Percentiles rank a stretch among this genome's conserved stretches.
Conservation (phyloP, 768 basidiomycete species). For the Mycena filopes region DNA sequence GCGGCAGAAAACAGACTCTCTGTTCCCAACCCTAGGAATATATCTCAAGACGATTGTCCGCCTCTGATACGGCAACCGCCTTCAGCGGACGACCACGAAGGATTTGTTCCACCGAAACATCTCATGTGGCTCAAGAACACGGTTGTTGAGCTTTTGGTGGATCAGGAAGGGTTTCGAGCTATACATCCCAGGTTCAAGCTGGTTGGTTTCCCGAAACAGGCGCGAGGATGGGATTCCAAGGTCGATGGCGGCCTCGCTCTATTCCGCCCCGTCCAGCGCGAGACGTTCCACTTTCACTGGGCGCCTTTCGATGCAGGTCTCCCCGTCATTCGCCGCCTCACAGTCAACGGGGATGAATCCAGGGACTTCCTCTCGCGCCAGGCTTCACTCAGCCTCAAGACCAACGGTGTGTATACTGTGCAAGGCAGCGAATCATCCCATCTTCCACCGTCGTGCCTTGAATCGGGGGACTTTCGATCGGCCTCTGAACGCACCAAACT, state of each 20-base stretch:
- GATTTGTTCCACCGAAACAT: conserved; percentile 46
- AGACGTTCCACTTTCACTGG: conserved; percentile 78
- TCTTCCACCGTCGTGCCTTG: conserved; percentile 29
- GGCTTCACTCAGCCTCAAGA: conserved; percentile 73
- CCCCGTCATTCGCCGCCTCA: conserved; percentile 78
- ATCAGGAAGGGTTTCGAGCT: conserved; percentile 85
- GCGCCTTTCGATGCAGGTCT: conserved; percentile 68
- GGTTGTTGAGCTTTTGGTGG: conserved; percentile 74
- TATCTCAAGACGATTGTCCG: conserved; percentile 3
- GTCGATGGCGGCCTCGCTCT: conserved; percentile 61
- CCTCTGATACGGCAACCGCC: conserved; percentile 23
- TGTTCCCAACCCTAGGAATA: background rate
- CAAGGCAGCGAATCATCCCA: conserved; percentile 68
- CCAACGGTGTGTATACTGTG: conserved; percentile 81
- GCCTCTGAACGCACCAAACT: conserved; percentile 52
- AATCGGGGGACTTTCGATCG: conserved; percentile 34
- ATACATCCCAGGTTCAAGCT: conserved; percentile 69
- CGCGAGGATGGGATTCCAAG: conserved; percentile 43
- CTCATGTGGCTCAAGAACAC: conserved; percentile 65
- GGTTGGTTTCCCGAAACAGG: conserved; percentile 55
- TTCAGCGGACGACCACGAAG: conserved; percentile 9
- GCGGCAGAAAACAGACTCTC: conserved; percentile 11
- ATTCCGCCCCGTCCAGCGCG: conserved; percentile 69
- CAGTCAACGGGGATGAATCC: conserved; percentile 71
- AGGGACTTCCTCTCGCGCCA: conserved; percentile 83